These are phyloP conservation scores for Agapanthus africanus DNA, from an alignment of 106 monocot genomes.

Conservation along the genomic window DNA sequence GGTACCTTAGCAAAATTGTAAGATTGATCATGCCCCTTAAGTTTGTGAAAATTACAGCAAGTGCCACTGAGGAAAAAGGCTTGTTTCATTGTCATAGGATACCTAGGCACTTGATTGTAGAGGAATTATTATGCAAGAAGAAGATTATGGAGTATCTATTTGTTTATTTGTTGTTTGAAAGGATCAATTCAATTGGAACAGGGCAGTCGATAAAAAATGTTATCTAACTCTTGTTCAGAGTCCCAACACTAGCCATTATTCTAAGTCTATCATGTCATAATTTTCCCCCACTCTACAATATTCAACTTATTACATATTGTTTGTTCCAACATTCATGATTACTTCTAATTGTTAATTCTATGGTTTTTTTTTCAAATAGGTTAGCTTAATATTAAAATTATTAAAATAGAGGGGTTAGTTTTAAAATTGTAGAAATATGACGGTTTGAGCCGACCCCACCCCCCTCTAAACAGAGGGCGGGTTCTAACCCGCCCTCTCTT, in stretches of 20 bases:
- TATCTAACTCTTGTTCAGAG: background rate
- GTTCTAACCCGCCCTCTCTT: too few relatives aligned
- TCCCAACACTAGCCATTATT: conserved; percentile 10
- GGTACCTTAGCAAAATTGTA: background rate
- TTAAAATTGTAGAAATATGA: too few relatives aligned
- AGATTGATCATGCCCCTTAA: background rate
- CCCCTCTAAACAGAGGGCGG: too few relatives aligned
- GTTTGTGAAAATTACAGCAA: background rate
- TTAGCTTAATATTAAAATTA: too few relatives aligned
- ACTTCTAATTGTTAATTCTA: too few relatives aligned
- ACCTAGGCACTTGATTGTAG: conserved; percentile 6
- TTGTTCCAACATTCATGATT: too few relatives aligned
- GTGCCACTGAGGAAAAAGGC: background rate
- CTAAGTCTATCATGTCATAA: conserved; percentile 7
- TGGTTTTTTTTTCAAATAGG: too few relatives aligned
- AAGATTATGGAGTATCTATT: background rate
- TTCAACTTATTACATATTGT: too few relatives aligned
- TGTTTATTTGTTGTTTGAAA: background rate
- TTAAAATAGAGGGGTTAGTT: too few relatives aligned
- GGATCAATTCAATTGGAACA: conserved; percentile 4
- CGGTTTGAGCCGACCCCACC: too few relatives aligned
- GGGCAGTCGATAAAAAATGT: conserved; percentile 12
- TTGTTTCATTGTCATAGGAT: conserved; percentile 5
- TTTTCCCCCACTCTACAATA: background rate
- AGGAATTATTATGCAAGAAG: background rate